Evolutionary conservation across 2,329 filamentous ascomycete genomes (phyloP), one percentile per base, ranked within the genome.

Genomic region (Cryphonectria japonica): DNA sequence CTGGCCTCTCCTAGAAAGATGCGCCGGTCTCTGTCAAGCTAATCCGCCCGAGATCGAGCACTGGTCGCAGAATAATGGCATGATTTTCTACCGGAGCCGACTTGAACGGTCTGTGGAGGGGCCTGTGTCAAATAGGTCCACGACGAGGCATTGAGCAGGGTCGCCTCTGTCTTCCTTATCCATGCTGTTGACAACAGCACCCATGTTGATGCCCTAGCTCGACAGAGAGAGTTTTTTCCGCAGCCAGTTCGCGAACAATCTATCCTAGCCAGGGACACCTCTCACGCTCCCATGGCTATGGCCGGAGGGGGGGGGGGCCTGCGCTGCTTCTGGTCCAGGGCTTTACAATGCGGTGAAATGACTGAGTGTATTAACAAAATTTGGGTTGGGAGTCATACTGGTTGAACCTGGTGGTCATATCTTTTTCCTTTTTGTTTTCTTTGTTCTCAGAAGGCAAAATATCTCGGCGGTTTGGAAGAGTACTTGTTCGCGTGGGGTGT

Each of bases 1-100:
- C 73, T 50, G 72, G 72, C 57, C 50, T 72, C 57, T 73, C 71
- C 59, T 73, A 73, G 72, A 34, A 66, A n/a, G 72, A 69, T 32
- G 67, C 60, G 29, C 64, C 66, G 64, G 32, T 61, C 34, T 60
- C 43, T 34, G 46, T 69, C 52, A 26, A 66, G 34, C 16, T 3
- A 13, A 62, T 39, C 39, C 16, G 14, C 46, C 46, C 29, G n/a
- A 43, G 32, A 29, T 50, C 29, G 16, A 64, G 16, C 32, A 57
- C 32, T 54, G 3, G 11, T 14, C 22, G 22, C 7, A 32, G n/a
- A 61, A 54, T 54, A 19, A 34, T 41, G 26, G 19, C 7, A 57
- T 57, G 39, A 54, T 22, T 5, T 57, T 41, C 37, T 9, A 22
- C 7, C 26, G 3, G 34, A 59, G 14, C 65, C 39, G 34, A 43